Evolutionary conservation across 805 yeast genomes (phyloP), one percentile per base, ranked within the genome.

Genomic region (Kodamaea neixiangensis): DNA sequence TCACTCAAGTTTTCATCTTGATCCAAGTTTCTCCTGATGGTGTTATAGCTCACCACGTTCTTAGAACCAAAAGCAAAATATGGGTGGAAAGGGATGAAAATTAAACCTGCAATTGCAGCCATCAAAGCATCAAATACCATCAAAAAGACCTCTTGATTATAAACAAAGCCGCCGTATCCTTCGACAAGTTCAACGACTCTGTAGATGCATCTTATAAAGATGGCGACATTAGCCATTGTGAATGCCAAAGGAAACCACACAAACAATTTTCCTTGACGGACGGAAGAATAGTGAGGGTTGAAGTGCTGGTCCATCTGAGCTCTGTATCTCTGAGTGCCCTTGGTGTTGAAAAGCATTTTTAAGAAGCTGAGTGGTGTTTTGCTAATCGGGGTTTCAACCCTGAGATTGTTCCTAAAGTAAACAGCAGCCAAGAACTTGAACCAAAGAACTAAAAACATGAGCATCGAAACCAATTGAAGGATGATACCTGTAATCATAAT

Each of bases 121-220:
- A 66, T 63, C 31, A 64, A 35, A 2, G 66, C 73, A 49, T 70
- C 75, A 29, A 69, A 54, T 1, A 65, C 59, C 62, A 68, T 53
- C 0, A 87, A 70, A 61, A 83, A 65, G 2, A 73, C 63, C 3
- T 77, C 62, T 22, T 67, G 66, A 2, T 75, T 70, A 45, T 87
- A 85, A 58, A 90, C 69, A 50, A 66, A 74, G 1, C 96, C 93
- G 5, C 61, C 53, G 86, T 91, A 88, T 9, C 92, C 93, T 61
- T 83, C 81, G 2, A 82, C 67, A 52, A 90, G 73, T 67, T 90
- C 97, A 34, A 81, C 76, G 25, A 88, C 77, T 62, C 96, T 79
- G 67, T 87, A 89, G 40, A 84, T 71, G 56, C 92, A 86, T 62
- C 97, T 78, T 31, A 81, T 71, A 54, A 79, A 84, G 46, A 47